These are phyloP conservation scores for Talaromyces sp. DNA, from an alignment of 2,329 filamentous ascomycete genomes.

Conservation along the genomic window DNA sequence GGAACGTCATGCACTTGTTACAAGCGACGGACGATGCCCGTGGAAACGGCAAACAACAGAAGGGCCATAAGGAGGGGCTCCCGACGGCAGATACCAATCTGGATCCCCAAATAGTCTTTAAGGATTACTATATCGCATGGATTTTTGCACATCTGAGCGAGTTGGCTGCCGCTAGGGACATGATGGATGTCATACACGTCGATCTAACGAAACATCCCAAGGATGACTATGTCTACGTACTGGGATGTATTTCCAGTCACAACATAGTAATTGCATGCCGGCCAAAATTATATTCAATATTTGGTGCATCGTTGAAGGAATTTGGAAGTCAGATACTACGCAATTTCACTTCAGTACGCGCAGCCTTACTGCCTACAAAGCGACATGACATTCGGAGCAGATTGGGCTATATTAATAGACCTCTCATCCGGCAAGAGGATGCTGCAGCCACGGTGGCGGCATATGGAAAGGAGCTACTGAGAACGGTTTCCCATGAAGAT, in stretches of 20 bases:
- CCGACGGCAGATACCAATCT: background rate
- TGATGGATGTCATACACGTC: background rate
- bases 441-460: constrained; percentile 20
- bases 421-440: no score
- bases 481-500: background rate
- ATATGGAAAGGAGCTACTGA: constrained; percentile 17
- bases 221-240: background rate
- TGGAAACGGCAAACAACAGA: background rate
- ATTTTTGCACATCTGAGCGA: background rate
- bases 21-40: background rate
- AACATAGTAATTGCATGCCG: background rate
- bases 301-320: rapidly evolving
- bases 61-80: background rate
- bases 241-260: background rate
- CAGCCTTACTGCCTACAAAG: background rate
- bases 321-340: background rate
- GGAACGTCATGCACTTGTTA: background rate
- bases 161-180: background rate
- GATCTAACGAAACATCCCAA: background rate
- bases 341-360: background rate
- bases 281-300: background rate
- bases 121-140: background rate
- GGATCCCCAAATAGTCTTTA: background rate
- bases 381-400: constrained; percentile 13
- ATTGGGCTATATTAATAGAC: constrained; percentile 21